Evolutionary conservation across 1,284 basidiomycete genomes (phyloP).

Genomic region (Neonothopanus nambi): DNA sequence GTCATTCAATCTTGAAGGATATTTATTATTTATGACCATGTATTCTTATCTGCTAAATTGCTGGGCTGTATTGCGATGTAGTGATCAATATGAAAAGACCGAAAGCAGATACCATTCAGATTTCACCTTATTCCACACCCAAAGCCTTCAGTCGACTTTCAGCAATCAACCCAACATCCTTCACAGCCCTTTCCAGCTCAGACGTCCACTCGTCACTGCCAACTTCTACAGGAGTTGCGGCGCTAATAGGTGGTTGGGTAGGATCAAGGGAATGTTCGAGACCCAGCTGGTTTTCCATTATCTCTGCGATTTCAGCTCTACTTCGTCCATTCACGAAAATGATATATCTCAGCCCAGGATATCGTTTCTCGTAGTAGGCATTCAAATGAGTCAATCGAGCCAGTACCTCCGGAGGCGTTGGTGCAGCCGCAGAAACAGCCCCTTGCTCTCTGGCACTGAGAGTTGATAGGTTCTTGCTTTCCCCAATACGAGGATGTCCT

Average conservation of each 20-base stretch:
- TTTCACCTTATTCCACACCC: constrained; percentile 32
- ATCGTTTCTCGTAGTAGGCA: constrained; percentile 70
- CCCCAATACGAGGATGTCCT: constrained; percentile 89
- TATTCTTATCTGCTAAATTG: too few relatives aligned
- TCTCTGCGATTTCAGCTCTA: constrained; percentile 69
- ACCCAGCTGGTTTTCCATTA: constrained; percentile 74
- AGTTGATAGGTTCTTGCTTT: constrained; percentile 68
- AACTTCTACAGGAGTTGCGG: constrained; percentile 41
- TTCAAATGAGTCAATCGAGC: constrained; percentile 70
- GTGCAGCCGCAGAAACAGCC: constrained; percentile 27
- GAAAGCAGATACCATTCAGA: constrained; percentile 3
- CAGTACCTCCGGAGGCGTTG: constrained; percentile 65
- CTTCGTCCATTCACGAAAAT: constrained; percentile 89
- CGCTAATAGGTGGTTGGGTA: constrained; percentile 35
- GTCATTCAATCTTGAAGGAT: constrained; percentile 3
- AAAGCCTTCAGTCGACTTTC: constrained; percentile 52
- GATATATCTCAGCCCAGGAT: constrained; percentile 80
- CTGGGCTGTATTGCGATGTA: too few relatives aligned
- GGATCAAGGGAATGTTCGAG: constrained; percentile 43
- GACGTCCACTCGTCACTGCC: constrained; percentile 50
- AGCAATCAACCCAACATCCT: constrained; percentile 75
- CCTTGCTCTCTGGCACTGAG: constrained; percentile 82
- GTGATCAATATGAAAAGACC: constrained; percentile 1
- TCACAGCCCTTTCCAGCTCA: constrained; percentile 74
- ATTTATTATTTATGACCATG: neutral